Conservation (phyloP, 495 filamentous ascomycete species). For the Rhizodiscina lignyota region DNA sequence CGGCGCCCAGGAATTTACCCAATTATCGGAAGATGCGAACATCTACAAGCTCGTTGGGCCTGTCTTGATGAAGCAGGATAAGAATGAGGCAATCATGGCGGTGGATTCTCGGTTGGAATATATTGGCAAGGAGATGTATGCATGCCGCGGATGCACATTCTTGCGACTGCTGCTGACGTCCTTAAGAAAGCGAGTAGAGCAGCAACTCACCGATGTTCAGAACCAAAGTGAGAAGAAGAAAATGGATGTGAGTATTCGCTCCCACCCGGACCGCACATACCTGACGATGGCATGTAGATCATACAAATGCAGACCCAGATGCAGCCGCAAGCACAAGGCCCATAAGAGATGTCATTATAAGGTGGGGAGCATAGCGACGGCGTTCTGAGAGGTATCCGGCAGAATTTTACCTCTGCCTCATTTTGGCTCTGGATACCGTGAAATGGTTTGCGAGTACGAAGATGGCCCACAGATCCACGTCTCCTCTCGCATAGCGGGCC, state of each 20-base stretch:
- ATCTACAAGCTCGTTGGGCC: conserved; percentile 95
- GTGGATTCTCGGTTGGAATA: conserved; percentile 83
- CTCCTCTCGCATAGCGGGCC: too few relatives aligned
- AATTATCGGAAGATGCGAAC: conserved; percentile 58
- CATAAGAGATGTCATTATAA: too few relatives aligned
- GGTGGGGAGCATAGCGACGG: too few relatives aligned
- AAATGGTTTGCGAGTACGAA: too few relatives aligned
- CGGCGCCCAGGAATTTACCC: conserved; percentile 53
- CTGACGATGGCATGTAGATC: conserved; percentile 9
- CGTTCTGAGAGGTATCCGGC: too few relatives aligned
- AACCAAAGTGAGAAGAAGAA: conserved; percentile 71
- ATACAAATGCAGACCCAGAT: conserved; percentile 18
- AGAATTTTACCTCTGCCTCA: too few relatives aligned
- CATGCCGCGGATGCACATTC: conserved; percentile 2
- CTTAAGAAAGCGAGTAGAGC: conserved; percentile 62
- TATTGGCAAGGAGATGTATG: conserved; percentile 86
- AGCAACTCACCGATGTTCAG: conserved; percentile 61
- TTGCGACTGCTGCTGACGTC: conserved; percentile 1
- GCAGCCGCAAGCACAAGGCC: too few relatives aligned
- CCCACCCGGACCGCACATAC: neutral
- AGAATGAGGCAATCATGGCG: conserved; percentile 67
- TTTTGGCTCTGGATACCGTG: too few relatives aligned
- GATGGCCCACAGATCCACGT: too few relatives aligned
- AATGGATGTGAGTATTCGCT: conserved; percentile 33
- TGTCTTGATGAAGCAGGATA: conserved; percentile 87